A percentile compares a stretch with the other conserved stretches of the same genome.
These are phyloP conservation scores for Malassezia psittaci DNA, from an alignment of 1,284 basidiomycete genomes.

Conservation along the genomic window DNA sequence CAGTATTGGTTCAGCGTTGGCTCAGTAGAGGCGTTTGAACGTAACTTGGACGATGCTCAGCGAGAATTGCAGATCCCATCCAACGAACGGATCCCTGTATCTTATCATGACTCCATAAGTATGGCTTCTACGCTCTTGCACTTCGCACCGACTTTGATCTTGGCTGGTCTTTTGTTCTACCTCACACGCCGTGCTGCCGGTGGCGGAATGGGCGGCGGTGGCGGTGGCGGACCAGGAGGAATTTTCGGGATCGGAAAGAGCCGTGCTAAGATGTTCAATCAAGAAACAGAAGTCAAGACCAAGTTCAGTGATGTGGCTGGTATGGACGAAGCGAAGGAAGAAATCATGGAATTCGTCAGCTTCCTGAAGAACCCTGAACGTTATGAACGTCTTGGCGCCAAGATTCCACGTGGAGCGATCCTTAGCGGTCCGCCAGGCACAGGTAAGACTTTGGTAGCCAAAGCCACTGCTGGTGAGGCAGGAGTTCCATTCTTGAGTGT, in stretches of 20 bases:
- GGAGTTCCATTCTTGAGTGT: conserved; percentile 95
- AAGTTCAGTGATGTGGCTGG: conserved; percentile 94
- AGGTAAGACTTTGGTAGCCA: conserved; percentile 93
- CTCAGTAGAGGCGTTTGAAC: conserved; percentile 91
- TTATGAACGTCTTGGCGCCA: conserved; percentile 93
- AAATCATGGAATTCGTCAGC: conserved; percentile 99
- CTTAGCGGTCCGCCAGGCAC: conserved; percentile 96
- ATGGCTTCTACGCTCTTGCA: conserved; percentile 71
- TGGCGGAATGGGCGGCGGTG: conserved; percentile 44
- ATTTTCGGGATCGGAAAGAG: conserved; percentile 98
- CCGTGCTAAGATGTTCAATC: conserved; percentile 88
- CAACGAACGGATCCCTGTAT: conserved; percentile 86
- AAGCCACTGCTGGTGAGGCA: conserved; percentile 95
- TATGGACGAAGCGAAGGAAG: conserved; percentile 99
- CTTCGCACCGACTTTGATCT: conserved; percentile 84
- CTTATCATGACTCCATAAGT: conserved; percentile 89
- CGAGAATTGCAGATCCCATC: conserved; percentile 80
- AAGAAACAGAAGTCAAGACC: conserved; percentile 85
- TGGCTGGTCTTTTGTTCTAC: conserved; percentile 81
- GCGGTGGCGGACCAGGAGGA: conserved; percentile 61
- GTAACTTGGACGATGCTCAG: conserved; percentile 86
- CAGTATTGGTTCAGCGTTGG: conserved; percentile 91
- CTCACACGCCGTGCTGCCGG: conserved; percentile 65
- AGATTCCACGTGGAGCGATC: conserved; percentile 96
- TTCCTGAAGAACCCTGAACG: conserved; percentile 91